Conservation (phyloP, 2,329 filamentous ascomycete species). For the Harringtonia aguacate region DNA sequence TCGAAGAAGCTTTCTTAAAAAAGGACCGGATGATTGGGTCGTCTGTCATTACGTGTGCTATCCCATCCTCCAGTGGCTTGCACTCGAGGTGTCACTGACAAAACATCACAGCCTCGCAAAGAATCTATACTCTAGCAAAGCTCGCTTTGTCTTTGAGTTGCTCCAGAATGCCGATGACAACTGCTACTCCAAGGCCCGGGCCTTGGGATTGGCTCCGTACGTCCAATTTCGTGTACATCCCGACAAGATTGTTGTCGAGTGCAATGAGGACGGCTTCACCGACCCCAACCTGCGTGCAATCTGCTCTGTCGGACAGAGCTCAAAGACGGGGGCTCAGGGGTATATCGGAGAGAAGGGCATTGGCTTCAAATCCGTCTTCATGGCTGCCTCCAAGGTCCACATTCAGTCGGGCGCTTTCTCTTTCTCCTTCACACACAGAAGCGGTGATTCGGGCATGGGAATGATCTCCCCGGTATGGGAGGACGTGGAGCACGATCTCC, state of each 20-base stretch:
- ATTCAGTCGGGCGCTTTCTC: conserved; percentile 32
- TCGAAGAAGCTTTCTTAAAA: no score
- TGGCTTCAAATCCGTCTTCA: conserved; percentile 41
- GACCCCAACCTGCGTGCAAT: conserved; percentile 31
- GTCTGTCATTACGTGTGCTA: no score
- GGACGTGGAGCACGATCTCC: conserved; percentile 10
- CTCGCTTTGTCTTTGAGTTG: conserved; percentile 40
- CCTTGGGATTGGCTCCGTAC: conserved; percentile 15
- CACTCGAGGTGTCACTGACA: no score
- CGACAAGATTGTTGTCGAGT: conserved; percentile 31
- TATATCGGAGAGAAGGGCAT: conserved; percentile 42
- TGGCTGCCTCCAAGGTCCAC: conserved; percentile 29
- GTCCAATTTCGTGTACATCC: conserved; percentile 25
- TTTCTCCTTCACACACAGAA: conserved; percentile 30
- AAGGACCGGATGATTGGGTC: no score
- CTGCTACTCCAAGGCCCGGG: conserved; percentile 19
- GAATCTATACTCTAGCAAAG: conserved; percentile 29
- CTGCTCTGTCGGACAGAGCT: conserved; percentile 32
- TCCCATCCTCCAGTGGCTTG: no score
- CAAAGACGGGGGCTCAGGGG: conserved; percentile 26
- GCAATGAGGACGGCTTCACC: conserved; percentile 38
- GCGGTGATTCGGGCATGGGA: conserved; percentile 33
- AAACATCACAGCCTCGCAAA: conserved; percentile 32
- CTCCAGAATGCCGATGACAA: conserved; percentile 47
- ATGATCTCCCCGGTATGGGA: conserved; percentile 38